phyloP scores from a whole-genome alignment of 306 rosid species.

The Dalbergia oliveri region DNA sequence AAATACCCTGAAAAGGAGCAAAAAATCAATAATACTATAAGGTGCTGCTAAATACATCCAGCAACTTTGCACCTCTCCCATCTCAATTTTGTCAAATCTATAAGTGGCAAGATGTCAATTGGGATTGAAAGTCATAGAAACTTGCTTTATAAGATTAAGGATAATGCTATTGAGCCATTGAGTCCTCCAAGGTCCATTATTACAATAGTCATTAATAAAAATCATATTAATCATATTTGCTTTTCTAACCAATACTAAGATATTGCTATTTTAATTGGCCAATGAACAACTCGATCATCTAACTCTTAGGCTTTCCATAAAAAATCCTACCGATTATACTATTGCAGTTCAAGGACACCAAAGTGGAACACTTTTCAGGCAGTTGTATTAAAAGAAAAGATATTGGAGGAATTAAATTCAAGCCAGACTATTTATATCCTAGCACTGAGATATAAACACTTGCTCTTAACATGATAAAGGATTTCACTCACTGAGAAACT shows the following conservation, averaged over 20 bases:
- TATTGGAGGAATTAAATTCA: conserved; percentile 26
- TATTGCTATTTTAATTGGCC: background rate
- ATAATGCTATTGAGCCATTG: background rate
- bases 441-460: background rate
- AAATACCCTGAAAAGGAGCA: conserved; percentile 69
- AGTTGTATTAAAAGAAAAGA: conserved; percentile 32
- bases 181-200: background rate
- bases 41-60: conserved; percentile 19
- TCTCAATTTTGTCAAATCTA: conserved; percentile 42
- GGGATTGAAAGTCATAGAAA: conserved; percentile 7
- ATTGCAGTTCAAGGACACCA: background rate
- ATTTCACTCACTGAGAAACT: conserved; percentile 82
- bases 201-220: background rate
- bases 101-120: background rate
- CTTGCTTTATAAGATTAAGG: background rate
- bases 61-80: conserved; percentile 7
- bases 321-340: background rate
- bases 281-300: background rate
- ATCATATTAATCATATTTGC: background rate
- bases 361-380: conserved; percentile 15
- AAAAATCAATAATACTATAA: background rate
- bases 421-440: background rate
- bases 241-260: background rate
- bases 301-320: background rate
- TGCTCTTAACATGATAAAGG: background rate